phyloP scores from a whole-genome alignment of 345 rosid genomes.

The Salix udensis region DNA sequence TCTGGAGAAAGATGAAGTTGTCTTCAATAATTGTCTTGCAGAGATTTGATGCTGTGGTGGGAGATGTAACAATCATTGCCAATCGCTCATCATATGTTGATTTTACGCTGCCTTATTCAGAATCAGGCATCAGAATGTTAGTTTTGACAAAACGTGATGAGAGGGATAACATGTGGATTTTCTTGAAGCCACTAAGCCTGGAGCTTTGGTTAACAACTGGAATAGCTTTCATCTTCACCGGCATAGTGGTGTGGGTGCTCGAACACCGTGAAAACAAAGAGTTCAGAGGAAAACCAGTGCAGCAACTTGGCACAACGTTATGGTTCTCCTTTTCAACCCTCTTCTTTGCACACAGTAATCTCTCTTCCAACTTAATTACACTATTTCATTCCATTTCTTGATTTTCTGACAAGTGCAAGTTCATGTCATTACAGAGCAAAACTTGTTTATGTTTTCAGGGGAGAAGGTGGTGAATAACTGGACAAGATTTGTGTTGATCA shows the following conservation, averaged over 20 bases:
- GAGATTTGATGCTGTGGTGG: conserved; percentile 26
- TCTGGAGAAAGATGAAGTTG: too few species aligned
- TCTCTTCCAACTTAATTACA: neutral
- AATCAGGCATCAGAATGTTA: conserved; percentile 21
- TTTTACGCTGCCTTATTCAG: conserved; percentile 26
- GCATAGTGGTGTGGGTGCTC: conserved; percentile 46
- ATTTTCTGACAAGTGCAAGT: neutral
- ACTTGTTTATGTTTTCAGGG: conserved; percentile 21
- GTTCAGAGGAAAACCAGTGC: conserved; percentile 38
- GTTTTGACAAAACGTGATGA: neutral
- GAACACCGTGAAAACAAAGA: conserved; percentile 37
- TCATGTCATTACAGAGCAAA: neutral
- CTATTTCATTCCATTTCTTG: too few species aligned
- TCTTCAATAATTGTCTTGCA: neutral
- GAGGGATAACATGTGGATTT: conserved; percentile 10
- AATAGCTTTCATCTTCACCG: conserved; percentile 11
- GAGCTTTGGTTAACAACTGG: conserved; percentile 21
- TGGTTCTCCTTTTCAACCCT: conserved; percentile 22
- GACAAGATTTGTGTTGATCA: conserved; percentile 43
- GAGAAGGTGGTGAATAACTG: conserved; percentile 41
- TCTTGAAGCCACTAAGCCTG: conserved; percentile 21
- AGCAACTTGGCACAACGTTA: conserved; percentile 13
- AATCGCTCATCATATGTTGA: conserved; percentile 16
- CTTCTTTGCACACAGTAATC: conserved; percentile 17
- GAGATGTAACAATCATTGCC: conserved; percentile 18